Evolutionary conservation across 1,139 yeast genomes (phyloP).

Genomic region (Ogataea hybrid): DNA sequence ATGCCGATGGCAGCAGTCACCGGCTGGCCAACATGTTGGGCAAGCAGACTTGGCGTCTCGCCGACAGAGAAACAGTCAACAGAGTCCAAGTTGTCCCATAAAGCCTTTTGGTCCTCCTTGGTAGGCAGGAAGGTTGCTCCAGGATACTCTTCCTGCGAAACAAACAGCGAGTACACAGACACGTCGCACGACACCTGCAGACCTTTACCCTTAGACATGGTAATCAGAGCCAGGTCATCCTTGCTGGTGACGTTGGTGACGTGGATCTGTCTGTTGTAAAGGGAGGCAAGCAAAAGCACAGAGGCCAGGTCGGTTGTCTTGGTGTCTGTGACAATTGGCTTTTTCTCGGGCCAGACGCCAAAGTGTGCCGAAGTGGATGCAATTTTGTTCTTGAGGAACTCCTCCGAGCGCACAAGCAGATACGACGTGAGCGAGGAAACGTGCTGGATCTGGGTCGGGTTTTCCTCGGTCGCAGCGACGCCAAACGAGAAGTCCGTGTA

Average conservation of each 20-base stretch:
- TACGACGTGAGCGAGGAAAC: slow-evolving; percentile 73
- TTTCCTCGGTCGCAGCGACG: slow-evolving; percentile 77
- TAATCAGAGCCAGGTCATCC: slow-evolving; percentile 81
- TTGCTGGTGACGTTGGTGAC: slow-evolving; percentile 80
- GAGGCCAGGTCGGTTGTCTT: slow-evolving; percentile 90
- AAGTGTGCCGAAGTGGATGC: slow-evolving; percentile 77
- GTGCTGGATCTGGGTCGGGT: slow-evolving; percentile 60
- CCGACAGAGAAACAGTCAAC: slow-evolving; percentile 92
- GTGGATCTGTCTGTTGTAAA: slow-evolving; percentile 83
- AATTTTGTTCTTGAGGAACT: slow-evolving; percentile 64
- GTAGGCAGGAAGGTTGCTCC: slow-evolving; percentile 74
- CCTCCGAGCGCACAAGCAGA: slow-evolving; percentile 77
- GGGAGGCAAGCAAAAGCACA: slow-evolving; percentile 81
- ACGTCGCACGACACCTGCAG: slow-evolving; percentile 90
- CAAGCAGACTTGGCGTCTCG: slow-evolving; percentile 69
- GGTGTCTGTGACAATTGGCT: slow-evolving; percentile 92
- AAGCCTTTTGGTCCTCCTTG: slow-evolving; percentile 71
- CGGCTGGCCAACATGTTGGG: slow-evolving; percentile 59
- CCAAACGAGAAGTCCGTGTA: slow-evolving; percentile 82
- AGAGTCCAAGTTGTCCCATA: slow-evolving; percentile 72
- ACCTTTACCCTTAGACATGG: slow-evolving; percentile 81
- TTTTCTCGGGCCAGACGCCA: slow-evolving; percentile 77
- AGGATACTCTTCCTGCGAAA: slow-evolving; percentile 70
- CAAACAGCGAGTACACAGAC: slow-evolving; percentile 74
- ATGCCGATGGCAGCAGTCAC: slow-evolving; percentile 74